phyloP scores from a whole-genome alignment of 495 filamentous ascomycete species.

The Podospora anserina region DNA sequence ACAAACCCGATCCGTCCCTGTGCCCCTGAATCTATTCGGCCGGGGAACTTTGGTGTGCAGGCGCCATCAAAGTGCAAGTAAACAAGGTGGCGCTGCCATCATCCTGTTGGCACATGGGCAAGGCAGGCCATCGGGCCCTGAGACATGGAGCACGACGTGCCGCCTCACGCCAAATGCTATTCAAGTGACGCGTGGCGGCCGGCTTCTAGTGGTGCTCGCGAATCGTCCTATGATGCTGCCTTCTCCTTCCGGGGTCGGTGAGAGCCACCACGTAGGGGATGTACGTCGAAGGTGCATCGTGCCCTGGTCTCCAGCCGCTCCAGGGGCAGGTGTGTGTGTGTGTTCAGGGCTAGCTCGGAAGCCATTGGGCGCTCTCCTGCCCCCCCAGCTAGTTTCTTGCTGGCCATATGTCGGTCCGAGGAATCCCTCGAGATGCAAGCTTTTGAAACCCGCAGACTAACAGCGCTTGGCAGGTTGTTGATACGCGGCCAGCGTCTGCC shows the following conservation, averaged over 20 bases:
- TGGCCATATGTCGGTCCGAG: not conserved
- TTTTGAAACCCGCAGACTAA: slow-evolving; percentile 19
- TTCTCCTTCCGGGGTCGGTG: not conserved
- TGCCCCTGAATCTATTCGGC: not conserved
- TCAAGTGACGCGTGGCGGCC: not conserved
- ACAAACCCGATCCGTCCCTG: slow-evolving; percentile 11
- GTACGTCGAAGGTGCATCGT: not conserved
- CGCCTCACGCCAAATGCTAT: not conserved
- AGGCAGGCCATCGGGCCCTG: not conserved
- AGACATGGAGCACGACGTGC: not conserved
- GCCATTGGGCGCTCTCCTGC: not conserved
- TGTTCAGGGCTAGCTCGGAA: not conserved
- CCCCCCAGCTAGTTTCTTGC: not conserved
- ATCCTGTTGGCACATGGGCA: not conserved
- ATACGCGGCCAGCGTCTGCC: slow-evolving; percentile 68
- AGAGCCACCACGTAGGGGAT: not conserved
- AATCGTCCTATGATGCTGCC: not conserved
- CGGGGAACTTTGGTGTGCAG: slow-evolving; percentile 5
- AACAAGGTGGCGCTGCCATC: slow-evolving; percentile 10
- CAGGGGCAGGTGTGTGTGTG: not conserved
- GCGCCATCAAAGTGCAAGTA: slow-evolving; percentile 5
- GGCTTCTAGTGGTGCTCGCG: slow-evolving; percentile 3
- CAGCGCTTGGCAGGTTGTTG: slow-evolving; percentile 60
- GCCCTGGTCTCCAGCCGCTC: not conserved
- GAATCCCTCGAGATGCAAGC: not conserved